phyloP scores from a whole-genome alignment of 257 asterid species.

The Nicotiana knightiana region DNA sequence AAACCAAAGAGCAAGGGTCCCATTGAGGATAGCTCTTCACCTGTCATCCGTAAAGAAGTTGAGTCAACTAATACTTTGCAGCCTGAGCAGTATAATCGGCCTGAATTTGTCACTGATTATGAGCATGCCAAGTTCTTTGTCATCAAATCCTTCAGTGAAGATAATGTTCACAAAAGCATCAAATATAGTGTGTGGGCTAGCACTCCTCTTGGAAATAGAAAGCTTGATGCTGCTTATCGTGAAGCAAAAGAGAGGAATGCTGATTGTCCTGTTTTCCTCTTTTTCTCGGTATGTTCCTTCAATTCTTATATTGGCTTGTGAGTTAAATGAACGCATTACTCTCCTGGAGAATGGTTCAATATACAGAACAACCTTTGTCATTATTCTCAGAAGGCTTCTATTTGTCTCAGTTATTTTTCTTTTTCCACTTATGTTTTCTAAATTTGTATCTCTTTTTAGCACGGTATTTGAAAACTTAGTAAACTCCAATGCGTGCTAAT shows the following conservation, averaged over 20 bases:
- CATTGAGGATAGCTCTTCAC: conserved; percentile 60
- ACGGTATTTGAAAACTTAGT: background rate
- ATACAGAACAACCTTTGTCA: background rate
- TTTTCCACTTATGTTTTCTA: background rate
- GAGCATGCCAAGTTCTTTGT: conserved; percentile 81
- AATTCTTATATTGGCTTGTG: conserved; percentile 10
- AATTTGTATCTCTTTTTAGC: background rate
- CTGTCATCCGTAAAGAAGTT: conserved; percentile 43
- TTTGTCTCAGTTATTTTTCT: background rate
- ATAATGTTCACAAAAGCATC: conserved; percentile 91
- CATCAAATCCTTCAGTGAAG: conserved; percentile 96
- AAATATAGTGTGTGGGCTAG: conserved; percentile 95
- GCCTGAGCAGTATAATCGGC: conserved; percentile 51
- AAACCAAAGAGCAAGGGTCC: conserved; percentile 59
- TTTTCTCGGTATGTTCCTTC: conserved; percentile 69
- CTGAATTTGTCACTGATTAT: conserved; percentile 63
- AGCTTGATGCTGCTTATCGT: conserved; percentile 83
- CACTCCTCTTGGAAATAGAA: conserved; percentile 93
- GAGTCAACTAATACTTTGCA: conserved; percentile 51
- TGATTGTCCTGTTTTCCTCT: conserved; percentile 73
- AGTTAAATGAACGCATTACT: background rate
- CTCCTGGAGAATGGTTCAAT: background rate
- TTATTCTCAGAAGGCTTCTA: background rate
- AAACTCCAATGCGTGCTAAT: background rate
- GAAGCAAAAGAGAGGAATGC: conserved; percentile 68